Percentiles rank a stretch among this genome's conserved stretches.
phyloP scores from a whole-genome alignment of 2,329 filamentous ascomycete genomes.

The Trichoderma endophyticum region DNA sequence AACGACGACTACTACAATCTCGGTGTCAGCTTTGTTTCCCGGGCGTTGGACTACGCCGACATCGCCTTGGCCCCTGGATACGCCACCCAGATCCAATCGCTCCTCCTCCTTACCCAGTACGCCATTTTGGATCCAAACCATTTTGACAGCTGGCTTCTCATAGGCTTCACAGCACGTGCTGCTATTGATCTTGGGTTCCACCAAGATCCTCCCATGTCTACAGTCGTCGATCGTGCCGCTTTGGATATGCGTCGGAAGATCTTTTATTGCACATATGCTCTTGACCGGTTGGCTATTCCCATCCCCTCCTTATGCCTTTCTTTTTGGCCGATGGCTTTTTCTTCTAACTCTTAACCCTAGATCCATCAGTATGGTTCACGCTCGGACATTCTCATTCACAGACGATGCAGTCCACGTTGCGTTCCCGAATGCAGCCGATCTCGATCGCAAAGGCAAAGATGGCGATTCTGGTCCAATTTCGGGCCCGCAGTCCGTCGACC shows the following conservation, averaged over 20 bases:
- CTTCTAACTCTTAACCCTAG: conserved; percentile 42
- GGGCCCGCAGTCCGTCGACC: conserved; percentile 55
- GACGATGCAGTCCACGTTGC: conserved; percentile 82
- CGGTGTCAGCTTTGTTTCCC: conserved; percentile 55
- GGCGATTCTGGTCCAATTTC: conserved; percentile 42
- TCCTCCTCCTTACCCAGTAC: conserved; percentile 83
- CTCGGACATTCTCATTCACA: conserved; percentile 86
- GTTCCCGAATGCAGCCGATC: conserved; percentile 58
- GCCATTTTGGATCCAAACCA: conserved; percentile 85
- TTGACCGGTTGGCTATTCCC: conserved; percentile 66
- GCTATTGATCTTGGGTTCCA: conserved; percentile 89
- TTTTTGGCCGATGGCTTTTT: neutral
- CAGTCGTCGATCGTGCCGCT: conserved; percentile 63
- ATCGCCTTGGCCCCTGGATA: conserved; percentile 82
- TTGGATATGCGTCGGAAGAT: conserved; percentile 77
- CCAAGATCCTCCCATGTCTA: conserved; percentile 77
- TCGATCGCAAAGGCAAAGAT: conserved; percentile 42
- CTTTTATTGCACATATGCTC: conserved; percentile 85
- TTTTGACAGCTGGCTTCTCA: conserved; percentile 91
- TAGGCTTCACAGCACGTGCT: conserved; percentile 84
- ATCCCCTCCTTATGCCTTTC: neutral
- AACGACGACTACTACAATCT: conserved; percentile 61
- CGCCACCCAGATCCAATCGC: conserved; percentile 78
- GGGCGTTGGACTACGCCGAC: conserved; percentile 74
- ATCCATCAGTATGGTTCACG: conserved; percentile 83